Base-by-base conservation (phyloP, 1,139 yeast species). In the Saccharomycopsis crataegensis region DNA sequence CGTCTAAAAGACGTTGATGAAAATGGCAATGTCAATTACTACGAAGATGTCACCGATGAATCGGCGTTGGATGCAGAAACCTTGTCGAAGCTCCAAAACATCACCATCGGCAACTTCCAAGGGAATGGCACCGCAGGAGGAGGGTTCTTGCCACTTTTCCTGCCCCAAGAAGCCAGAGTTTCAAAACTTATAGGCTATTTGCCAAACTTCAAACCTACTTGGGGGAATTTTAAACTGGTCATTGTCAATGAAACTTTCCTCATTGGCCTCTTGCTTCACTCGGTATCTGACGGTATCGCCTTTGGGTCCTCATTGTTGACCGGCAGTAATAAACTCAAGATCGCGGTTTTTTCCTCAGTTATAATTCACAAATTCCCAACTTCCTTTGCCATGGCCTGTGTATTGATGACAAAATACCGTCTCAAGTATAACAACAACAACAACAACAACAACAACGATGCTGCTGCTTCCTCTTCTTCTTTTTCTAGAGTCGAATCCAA, bases 351-450 rank as follows among this genome's bases (percentile, higher is more conserved):
- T 59, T 54, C 78, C 8, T 84, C 88, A 16, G 78, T 86, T 22
- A 74, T 86, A 57, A 65, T 85, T 36, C 95, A 86, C 70, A 86
- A 86, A 64, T 72, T 86, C 4, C 95, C 95, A 0, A 84, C 93
- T 0, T 76, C 89, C 6, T 83, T 86, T 64, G 86, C 91, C 49
- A 73, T 86, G 48, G 68, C 80, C 1, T 76, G 88, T 1, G 73
- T 85, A 11, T 68, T 86, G 44, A 64, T 77, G n/a, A 70, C 73
- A 45, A 62, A 64, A 41, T 65, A 67, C 6, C 60, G 17, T 1
- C 12, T 9, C 70, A 34, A n/a, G 34, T 46, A 46, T 22, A 17
- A 31, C 22, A 11, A 31, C n/a, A 16, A 22, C 2, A 31, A 28
- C n/a, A 33, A 48, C 12, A 32, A 34, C 44, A 16, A 41, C 22